Conservation (phyloP, 345 rosid species). For the Rhodamnia argentea region DNA sequence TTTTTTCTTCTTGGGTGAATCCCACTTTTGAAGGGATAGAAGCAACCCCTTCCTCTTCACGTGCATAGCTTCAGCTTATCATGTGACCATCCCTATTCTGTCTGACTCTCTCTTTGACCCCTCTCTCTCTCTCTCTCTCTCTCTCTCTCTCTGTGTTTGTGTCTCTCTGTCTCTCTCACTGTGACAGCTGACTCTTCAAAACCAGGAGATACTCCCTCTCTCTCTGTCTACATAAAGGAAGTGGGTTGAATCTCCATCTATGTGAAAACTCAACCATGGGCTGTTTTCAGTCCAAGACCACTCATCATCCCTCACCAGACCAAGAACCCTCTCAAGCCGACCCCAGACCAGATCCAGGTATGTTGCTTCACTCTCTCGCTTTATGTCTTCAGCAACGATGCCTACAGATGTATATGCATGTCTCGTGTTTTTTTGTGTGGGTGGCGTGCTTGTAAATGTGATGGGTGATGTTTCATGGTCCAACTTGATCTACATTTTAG, state of each 20-base stretch:
- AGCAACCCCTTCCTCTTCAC: conserved; percentile 5
- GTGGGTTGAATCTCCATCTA: neutral
- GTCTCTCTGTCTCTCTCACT: neutral
- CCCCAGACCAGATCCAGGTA: conserved; percentile 59
- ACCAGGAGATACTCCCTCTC: neutral
- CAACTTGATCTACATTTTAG: neutral
- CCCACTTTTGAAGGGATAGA: neutral
- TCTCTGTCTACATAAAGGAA: neutral
- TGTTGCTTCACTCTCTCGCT: neutral
- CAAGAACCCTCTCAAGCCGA: conserved; percentile 43
- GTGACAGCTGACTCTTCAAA: neutral
- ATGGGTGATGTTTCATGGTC: neutral
- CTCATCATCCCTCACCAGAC: conserved; percentile 61
- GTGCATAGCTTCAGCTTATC: conserved; percentile 19
- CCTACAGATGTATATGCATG: neutral
- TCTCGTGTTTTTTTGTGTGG: neutral
- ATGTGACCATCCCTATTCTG: conserved; percentile 11
- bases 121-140: neutral
- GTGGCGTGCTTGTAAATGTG: neutral
- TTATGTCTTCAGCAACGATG: neutral
- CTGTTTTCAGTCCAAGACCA: conserved; percentile 84
- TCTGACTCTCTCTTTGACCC: neutral
- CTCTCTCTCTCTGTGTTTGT: neutral
- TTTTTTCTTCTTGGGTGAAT: neutral
- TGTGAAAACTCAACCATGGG: conserved; percentile 42